These are phyloP conservation scores for Piromyces sp. DNA, from an alignment of 192 early-diverging fungal species.

Conservation along the genomic window DNA sequence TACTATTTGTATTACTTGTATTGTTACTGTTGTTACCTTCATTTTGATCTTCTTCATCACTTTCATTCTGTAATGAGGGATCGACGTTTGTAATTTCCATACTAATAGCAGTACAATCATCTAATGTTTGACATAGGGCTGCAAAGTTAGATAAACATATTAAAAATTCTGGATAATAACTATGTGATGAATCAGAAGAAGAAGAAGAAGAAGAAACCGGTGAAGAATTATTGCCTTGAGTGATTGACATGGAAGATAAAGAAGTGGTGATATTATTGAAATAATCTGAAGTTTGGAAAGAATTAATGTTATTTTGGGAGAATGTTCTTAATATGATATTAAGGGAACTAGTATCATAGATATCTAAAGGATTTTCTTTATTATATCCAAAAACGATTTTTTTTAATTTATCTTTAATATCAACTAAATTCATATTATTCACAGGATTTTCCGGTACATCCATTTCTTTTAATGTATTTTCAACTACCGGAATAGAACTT, in stretches of 20 bases:
- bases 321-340: not conserved
- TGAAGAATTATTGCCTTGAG: no score
- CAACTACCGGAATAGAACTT: not conserved
- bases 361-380: not conserved
- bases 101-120: not conserved
- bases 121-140: not conserved
- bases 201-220: no score
- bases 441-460: not conserved
- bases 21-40: not conserved
- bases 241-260: no score
- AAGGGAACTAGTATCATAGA: not conserved
- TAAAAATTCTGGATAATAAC: not conserved
- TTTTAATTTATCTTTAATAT: not conserved
- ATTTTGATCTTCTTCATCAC: not conserved
- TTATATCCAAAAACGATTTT: not conserved
- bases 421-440: not conserved
- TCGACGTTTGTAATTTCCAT: not conserved
- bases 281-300: not conserved
- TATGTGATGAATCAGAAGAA: not conserved
- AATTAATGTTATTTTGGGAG: not conserved
- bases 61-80: not conserved
- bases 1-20: not conserved
- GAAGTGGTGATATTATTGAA: not conserved
- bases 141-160: not conserved
- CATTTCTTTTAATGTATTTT: not conserved